Base-by-base conservation (phyloP, 495 filamentous ascomycete species). In the Cercophora newfieldiana region DNA sequence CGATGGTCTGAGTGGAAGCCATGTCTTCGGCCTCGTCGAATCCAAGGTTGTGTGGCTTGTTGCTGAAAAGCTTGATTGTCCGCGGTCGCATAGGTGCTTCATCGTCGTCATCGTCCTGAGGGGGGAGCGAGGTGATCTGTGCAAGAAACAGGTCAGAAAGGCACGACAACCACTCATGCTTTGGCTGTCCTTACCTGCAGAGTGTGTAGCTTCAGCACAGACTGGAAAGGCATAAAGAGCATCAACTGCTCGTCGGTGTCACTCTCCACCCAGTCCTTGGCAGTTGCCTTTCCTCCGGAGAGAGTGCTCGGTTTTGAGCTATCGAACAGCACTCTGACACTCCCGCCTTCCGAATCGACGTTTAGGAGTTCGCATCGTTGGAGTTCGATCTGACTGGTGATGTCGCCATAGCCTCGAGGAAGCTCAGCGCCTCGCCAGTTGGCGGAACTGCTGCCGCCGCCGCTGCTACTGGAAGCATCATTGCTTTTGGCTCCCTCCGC, bases 231-330 rank as follows among this genome's bases (percentile, higher is more conserved):
- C 55, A 96, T 81, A 75, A 90, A 97, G 59, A 99, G 85, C 89
- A 99, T 91, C 65, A 99, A 77, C 83, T 99, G 96, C 80, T 97
- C 93, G 75, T 99, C 95, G n/a, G 94, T 97, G 73, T 97, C 96
- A 73, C 92, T 97, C 83, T 98, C 92, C n/a, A 97, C 87, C 92
- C 93, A 98, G 78, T 99, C 95, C 59, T 87, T 86, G 18, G 68
- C 63, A 31, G 79, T 68, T 51, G 76, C 83, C 76, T 90, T 91
- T 47, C 86, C 85, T 69, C 90, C 90, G 14, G 75, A 80, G 47
- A 94, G 76, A 1, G 86, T 81, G 55, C 78, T 78, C 16, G 95
- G 95, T 76, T 90, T 90, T 47, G 74, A 82, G 6, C 67, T 66
- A 19, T 91, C 86, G 71, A 99, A 92, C 5, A 98, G 79, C n/a